phyloP scores from a whole-genome alignment of 257 asterid genomes.

The Rubia yunnanensis region DNA sequence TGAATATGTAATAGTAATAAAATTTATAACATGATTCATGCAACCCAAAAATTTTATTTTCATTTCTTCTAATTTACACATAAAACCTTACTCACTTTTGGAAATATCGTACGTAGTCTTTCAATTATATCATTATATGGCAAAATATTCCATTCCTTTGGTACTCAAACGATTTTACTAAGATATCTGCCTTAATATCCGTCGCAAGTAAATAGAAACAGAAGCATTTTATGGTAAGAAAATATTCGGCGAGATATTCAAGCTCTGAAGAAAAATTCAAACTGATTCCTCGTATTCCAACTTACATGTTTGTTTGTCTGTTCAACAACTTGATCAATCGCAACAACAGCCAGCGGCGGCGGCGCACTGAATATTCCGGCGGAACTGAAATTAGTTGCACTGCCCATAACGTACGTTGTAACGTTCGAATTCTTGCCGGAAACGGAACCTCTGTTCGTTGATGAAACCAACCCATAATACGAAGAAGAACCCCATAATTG shows the following conservation, averaged over 20 bases:
- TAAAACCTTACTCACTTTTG: too few relatives aligned
- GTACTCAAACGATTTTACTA: too few relatives aligned
- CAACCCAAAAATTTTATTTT: too few relatives aligned
- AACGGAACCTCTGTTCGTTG: background rate
- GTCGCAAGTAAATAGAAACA: background rate
- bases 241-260: background rate
- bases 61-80: too few relatives aligned
- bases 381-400: background rate
- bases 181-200: background rate
- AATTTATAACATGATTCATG: too few relatives aligned
- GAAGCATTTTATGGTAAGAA: background rate
- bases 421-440: background rate
- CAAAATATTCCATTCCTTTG: too few relatives aligned
- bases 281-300: background rate
- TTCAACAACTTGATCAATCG: background rate
- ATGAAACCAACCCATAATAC: background rate
- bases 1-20: too few relatives aligned
- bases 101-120: too few relatives aligned
- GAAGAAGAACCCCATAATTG: background rate
- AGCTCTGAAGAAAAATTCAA: background rate
- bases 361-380: background rate
- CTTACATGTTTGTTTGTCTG: background rate
- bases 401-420: background rate
- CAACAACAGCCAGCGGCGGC: background rate
- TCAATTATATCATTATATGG: too few relatives aligned